Percentiles rank a stretch among this genome's conserved stretches.
Conservation (phyloP, 192 early-diverging fungal genomes). For the Backusella westeae region DNA sequence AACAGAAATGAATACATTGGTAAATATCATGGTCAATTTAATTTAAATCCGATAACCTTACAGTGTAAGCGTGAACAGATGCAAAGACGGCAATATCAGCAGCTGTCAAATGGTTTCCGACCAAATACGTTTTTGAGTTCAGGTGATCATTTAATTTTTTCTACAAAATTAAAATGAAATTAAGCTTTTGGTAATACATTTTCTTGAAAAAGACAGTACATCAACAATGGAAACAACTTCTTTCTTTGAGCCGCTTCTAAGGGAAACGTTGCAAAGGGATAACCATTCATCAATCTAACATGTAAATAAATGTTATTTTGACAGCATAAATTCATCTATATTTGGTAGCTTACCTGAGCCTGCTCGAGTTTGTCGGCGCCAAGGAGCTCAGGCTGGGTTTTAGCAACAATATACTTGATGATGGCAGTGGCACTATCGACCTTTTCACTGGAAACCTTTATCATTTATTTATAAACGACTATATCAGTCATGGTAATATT, state of each 20-base stretch:
- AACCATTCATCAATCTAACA: constrained; percentile 36
- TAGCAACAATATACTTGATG: constrained; percentile 25
- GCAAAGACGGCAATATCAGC: constrained; percentile 69
- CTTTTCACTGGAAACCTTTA: constrained; percentile 11
- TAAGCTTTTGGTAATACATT: not conserved
- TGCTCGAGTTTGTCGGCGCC: constrained; percentile 24
- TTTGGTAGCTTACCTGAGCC: constrained; percentile 16
- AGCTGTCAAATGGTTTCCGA: constrained; percentile 58
- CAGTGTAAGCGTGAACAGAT: constrained; percentile 56
- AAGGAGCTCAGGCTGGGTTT: constrained; percentile 24
- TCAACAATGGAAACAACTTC: constrained; percentile 19
- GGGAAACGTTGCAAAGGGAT: constrained; percentile 5
- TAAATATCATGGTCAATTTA: not conserved
- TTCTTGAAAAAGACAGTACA: no score
- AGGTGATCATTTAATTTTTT: constrained; percentile 54
- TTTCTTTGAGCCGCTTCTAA: constrained; percentile 28
- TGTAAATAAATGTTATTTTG: not conserved
- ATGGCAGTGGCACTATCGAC: constrained; percentile 21
- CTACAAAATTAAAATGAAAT: not conserved
- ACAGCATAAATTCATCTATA: not conserved
- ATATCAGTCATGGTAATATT: no score
- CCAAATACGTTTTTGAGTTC: constrained; percentile 62
- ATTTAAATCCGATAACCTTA: constrained; percentile 14
- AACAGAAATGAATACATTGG: not conserved
- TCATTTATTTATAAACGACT: not conserved